Evolutionary conservation across 148 eudicot genomes (phyloP).

Genomic region (Drosera capensis): DNA sequence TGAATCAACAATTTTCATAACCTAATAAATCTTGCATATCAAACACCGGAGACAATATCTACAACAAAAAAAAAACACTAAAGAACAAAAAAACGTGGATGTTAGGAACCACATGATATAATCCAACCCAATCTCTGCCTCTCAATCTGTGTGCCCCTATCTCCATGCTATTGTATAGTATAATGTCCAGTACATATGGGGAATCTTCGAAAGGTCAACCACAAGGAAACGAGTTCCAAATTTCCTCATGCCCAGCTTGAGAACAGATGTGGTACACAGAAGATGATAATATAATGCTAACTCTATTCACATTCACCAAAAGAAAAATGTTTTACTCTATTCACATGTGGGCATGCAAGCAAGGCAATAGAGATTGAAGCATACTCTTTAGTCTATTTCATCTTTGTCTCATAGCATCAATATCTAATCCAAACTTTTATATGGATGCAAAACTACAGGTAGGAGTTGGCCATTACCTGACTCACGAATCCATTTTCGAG

Average conservation of each 20-base stretch:
- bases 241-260: constrained; percentile 6
- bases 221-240: constrained; percentile 21
- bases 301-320: no score
- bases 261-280: constrained; percentile 3
- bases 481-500: constrained; percentile 59
- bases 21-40: no score
- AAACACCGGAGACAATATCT: no score
- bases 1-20: no score
- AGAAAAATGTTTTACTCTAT: constrained; percentile 7
- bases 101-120: no score
- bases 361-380: constrained; percentile 12
- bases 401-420: constrained; percentile 29
- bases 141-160: no score
- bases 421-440: neutral
- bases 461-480: constrained; percentile 30
- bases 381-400: constrained; percentile 8
- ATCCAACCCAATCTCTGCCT: no score
- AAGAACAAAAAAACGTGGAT: no score
- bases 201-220: constrained; percentile 16
- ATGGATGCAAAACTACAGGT: neutral
- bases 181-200: no score
- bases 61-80: no score
- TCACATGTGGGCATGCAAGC: constrained; percentile 48
- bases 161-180: neutral
- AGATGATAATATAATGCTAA: neutral